Base-by-base conservation (phyloP, 116 monocot species). In the Papilionanthe hybrid region DNA sequence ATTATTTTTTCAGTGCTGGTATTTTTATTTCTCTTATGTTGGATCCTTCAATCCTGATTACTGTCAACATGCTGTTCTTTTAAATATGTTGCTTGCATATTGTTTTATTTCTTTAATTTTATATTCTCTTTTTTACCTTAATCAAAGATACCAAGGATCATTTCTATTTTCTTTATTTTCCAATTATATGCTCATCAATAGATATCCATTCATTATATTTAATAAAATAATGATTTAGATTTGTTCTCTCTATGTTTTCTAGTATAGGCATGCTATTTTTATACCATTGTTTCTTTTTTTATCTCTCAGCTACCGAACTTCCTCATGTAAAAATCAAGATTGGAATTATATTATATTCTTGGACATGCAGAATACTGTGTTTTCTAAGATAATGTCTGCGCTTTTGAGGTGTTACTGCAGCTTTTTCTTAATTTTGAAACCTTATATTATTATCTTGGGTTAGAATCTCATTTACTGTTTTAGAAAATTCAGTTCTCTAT, bases 401-500 rank as follows among this genome's bases (percentile, higher is more conserved):
- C 17, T 23, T 23, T 60, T 1, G 17, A 60, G 7, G 9, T 23
- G 60, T 23, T 60, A 60, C 60, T 60, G 60, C 23, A 22, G 60
- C 5, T 18, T 53, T 53, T 60, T 7, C 60, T 60, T 60, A 22
- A 60, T 25, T 58, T 60, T 25, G 60, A 60, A 25, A 60, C 5
- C 60, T 60, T 60, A 60, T 60, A 60, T 22, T 60, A 60, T 20
- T 60, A 4, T 23, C 22, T 60, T 20, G 60, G 60, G 60, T 60
- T 23, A 7, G 60, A 60, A 25, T 60, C 60, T 60, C 60, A 60
- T 60, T 60, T 60, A 60, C 25, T 58, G 50, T 72, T 19, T 20
- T 68, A 78, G 12, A 42, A 87, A 80, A n/a, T 86, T 78, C 81
- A 97, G 97, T 94, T 88, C 82, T 82, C 77, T 44, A 75, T 83